These are phyloP conservation scores for Eucalyptus caleyi DNA, from an alignment of 345 rosid genomes.

Conservation along the genomic window DNA sequence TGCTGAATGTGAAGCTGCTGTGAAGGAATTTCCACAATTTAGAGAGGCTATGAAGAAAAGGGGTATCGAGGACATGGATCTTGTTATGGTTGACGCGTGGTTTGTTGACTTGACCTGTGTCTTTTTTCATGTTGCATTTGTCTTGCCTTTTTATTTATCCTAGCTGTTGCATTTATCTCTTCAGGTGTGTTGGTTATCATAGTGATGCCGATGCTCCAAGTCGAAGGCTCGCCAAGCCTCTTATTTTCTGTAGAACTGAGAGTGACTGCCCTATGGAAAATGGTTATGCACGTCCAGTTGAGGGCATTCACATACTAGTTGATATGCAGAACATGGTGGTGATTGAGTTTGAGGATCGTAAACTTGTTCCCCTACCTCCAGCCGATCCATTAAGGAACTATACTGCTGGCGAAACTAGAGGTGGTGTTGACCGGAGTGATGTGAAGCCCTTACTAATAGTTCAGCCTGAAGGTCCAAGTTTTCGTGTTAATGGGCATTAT, in stretches of 20 bases:
- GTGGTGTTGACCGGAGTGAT: conserved; percentile 93
- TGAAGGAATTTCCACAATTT: conserved; percentile 70
- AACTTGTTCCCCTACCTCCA: conserved; percentile 81
- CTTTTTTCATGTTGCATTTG: not conserved
- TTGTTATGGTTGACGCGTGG: conserved; percentile 91
- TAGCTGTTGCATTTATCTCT: not conserved
- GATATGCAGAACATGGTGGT: conserved; percentile 92
- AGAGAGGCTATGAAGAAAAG: conserved; percentile 85
- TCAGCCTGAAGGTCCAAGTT: conserved; percentile 95
- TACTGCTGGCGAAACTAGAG: conserved; percentile 80
- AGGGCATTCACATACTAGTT: conserved; percentile 73
- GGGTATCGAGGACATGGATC: conserved; percentile 92
- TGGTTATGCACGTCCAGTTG: conserved; percentile 95
- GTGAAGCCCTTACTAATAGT: conserved; percentile 73
- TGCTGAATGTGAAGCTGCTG: conserved; percentile 91
- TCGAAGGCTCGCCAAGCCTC: conserved; percentile 83
- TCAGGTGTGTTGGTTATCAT: conserved; percentile 80
- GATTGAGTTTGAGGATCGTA: conserved; percentile 79
- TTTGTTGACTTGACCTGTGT: not conserved
- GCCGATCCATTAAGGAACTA: conserved; percentile 89
- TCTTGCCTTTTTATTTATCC: not conserved
- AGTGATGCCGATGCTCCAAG: conserved; percentile 79
- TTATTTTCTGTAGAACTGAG: conserved; percentile 84
- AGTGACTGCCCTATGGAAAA: conserved; percentile 96
- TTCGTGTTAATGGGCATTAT: conserved; percentile 68